Evolutionary conservation across 371 early-diverging fungal species (phyloP), one percentile per base, ranked within the genome.

Genomic region (Mortierella sp.): DNA sequence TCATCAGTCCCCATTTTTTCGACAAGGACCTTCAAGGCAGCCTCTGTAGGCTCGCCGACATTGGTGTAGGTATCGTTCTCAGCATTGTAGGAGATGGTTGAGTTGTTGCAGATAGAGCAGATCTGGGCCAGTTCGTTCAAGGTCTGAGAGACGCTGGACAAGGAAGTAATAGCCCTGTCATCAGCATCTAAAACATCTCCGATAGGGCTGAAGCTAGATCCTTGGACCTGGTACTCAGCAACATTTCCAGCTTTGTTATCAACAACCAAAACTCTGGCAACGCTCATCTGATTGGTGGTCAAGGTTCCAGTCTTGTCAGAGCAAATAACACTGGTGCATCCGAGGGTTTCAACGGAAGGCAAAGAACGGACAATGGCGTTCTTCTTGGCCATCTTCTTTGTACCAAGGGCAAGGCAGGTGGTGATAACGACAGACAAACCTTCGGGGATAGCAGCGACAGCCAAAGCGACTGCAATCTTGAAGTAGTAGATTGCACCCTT

Each of bases 401-500:
- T 97, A 62, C 98, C 99, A 52, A 98, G 89, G 40, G 98, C 98
- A 65, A 99, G 89, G 83, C 98, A 98, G 50, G 98, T 97, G 32
- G 99, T 98, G 69, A 99, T 98, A 64, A 98, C 96, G 58, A 97
- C 98, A 19, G 97, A 96, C 47, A 99, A 85, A 64, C 99, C 99
- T 90, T 99, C 99, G 63, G 99, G 99, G 75, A 99, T 98, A 61
- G 98, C 99, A 58, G 99, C 98, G n/a, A 99, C 99, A 57, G 99
- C 99, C 70, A 99, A 86, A 10, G 99, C 98, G 63, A 99, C 98
- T 32, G 98, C 98, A 63, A 98, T 98, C 89, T 98, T 98, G 87
- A 96, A 97, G 81, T 96, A 96, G 85, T 96, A 96, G n/a, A 96
- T 87, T 32, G 96, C 95, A 72, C 96, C 96, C 70, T 93, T 90